Percentiles rank a stretch among this genome's conserved stretches.
Evolutionary conservation across 164 flowering plant species (phyloP).

Genomic region (Chimonanthus praecox): DNA sequence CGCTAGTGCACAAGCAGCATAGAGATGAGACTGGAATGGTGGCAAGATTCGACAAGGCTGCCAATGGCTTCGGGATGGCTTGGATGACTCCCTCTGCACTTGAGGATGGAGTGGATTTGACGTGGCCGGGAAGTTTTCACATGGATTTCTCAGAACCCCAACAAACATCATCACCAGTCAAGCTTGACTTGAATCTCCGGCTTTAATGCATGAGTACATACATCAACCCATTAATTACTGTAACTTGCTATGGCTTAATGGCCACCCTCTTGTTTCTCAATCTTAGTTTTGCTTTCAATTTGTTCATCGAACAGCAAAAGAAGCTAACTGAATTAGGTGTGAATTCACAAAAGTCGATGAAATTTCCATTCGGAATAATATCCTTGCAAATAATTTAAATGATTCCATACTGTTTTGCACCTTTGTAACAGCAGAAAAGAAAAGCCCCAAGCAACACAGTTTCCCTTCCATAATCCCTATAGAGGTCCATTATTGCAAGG

Average conservation of each 20-base stretch:
- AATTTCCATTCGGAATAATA: neutral
- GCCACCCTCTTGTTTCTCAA: neutral
- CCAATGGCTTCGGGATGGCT: conserved; percentile 24
- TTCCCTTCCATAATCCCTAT: no score
- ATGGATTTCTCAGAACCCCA: conserved; percentile 25
- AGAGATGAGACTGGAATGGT: conserved; percentile 30
- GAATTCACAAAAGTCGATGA: neutral
- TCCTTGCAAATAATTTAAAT: neutral
- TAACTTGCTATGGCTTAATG: neutral
- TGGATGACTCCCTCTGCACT: conserved; percentile 26
- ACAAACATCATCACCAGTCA: conserved; percentile 27
- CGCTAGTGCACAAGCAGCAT: conserved; percentile 48
- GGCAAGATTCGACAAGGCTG: conserved; percentile 33
- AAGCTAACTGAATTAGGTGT: conserved; percentile 4
- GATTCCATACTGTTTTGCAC: neutral
- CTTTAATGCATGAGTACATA: conserved; percentile 29
- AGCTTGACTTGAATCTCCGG: conserved; percentile 55
- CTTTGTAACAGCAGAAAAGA: neutral
- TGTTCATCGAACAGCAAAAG: neutral
- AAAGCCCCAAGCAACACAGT: no score
- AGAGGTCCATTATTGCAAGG: no score
- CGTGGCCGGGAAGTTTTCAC: conserved; percentile 80
- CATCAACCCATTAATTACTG: neutral
- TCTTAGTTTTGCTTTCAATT: neutral
- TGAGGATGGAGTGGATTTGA: conserved; percentile 33